phyloP scores from a whole-genome alignment of 1,139 yeast species.

The Hansenula sp. region DNA sequence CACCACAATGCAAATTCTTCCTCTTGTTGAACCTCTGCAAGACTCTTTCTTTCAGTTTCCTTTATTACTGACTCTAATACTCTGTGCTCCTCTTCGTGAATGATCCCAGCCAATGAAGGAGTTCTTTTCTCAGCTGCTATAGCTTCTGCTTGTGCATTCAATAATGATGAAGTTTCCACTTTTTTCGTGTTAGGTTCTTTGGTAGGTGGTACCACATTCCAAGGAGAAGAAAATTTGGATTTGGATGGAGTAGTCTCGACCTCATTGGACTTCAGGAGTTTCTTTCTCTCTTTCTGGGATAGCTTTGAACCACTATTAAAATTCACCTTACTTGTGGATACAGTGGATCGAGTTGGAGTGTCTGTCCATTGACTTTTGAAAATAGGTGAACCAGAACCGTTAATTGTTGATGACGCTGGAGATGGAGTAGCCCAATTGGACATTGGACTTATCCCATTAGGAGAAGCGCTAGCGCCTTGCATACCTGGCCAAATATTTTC shows the following conservation, averaged over 20 bases:
- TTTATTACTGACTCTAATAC: constrained; percentile 24
- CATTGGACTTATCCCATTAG: constrained; percentile 3
- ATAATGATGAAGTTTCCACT: constrained; percentile 9
- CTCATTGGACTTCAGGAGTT: constrained; percentile 14
- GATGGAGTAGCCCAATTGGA: constrained; percentile 2
- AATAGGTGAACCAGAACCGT: not conserved
- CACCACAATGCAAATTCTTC: constrained; percentile 83
- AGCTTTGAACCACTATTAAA: constrained; percentile 9
- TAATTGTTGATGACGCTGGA: not conserved
- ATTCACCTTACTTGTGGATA: not conserved
- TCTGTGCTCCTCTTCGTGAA: constrained; percentile 45
- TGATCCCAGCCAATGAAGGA: constrained; percentile 33
- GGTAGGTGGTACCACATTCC: constrained; percentile 10
- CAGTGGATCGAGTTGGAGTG: not conserved
- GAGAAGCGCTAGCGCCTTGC: not conserved
- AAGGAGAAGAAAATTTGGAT: constrained; percentile 8
- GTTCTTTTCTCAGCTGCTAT: constrained; percentile 2
- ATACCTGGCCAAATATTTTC: constrained; percentile 2
- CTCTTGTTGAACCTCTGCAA: constrained; percentile 72
- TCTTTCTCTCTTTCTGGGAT: constrained; percentile 24
- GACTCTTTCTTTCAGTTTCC: constrained; percentile 32
- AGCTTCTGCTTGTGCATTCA: constrained; percentile 18
- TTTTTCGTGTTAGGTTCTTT: not conserved
- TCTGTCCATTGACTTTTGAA: not conserved
- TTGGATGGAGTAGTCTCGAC: not conserved